Conservation (phyloP, 2,329 filamentous ascomycete genomes). For the Colletotrichum musicola region DNA sequence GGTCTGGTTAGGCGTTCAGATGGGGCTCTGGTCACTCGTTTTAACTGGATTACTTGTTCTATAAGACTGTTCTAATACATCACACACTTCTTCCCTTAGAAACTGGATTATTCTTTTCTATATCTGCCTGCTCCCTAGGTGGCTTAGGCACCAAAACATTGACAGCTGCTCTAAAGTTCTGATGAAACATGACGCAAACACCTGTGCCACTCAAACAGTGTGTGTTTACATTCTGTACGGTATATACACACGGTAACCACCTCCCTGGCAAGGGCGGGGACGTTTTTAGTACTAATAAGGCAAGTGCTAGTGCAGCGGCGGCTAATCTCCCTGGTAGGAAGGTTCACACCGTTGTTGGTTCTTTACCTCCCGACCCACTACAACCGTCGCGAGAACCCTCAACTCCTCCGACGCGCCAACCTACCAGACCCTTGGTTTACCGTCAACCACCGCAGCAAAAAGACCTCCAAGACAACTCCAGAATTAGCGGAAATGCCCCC, state of each 20-base stretch:
- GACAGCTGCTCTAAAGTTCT: background rate
- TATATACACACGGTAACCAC: background rate
- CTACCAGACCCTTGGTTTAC: too few species aligned
- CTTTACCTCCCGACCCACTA: too few species aligned
- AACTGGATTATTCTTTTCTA: background rate
- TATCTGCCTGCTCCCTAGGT: background rate
- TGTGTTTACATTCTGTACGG: background rate
- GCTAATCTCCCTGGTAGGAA: too few species aligned
- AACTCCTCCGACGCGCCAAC: too few species aligned
- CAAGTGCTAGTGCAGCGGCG: too few species aligned
- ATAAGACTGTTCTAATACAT: slow-evolving; percentile 34
- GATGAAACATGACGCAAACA: slow-evolving; percentile 22
- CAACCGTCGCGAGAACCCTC: too few species aligned
- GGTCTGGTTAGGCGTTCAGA: slow-evolving; percentile 38
- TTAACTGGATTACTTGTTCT: slow-evolving; percentile 34
- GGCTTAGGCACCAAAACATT: background rate
- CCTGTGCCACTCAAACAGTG: background rate
- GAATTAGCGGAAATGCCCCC: slow-evolving; percentile 44
- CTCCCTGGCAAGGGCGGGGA: too few species aligned
- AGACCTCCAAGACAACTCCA: too few species aligned
- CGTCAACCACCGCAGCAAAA: too few species aligned
- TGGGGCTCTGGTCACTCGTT: slow-evolving; percentile 35
- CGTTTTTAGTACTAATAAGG: too few species aligned
- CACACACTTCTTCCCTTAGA: slow-evolving; percentile 18
- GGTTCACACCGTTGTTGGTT: too few species aligned